Evolutionary conservation across 1,284 basidiomycete species (phyloP).

Genomic region (Tilletia indica): DNA sequence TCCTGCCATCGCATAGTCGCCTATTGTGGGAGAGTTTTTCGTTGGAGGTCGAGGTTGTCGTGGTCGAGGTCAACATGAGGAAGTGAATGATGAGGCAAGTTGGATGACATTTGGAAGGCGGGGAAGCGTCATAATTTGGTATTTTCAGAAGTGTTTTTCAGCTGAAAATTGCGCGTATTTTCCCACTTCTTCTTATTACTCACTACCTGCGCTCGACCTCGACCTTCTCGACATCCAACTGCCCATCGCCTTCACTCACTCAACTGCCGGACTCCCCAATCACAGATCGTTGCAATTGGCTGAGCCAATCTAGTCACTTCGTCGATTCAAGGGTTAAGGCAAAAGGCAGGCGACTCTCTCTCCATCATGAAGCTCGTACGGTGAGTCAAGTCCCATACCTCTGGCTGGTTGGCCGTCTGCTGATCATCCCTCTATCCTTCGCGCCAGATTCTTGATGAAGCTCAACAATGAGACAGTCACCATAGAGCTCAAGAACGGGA

Average conservation of each 20-base stretch:
- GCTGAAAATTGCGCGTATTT: too few relatives aligned
- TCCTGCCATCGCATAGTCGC: background rate
- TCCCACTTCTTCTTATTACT: too few relatives aligned
- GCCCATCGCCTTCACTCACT: too few relatives aligned
- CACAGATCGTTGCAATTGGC: background rate
- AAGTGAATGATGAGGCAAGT: too few relatives aligned
- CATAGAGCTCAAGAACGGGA: slow-evolving; percentile 96
- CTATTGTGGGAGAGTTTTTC: too few relatives aligned
- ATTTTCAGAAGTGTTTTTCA: too few relatives aligned
- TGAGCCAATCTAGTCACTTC: background rate
- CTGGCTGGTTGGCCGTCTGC: background rate
- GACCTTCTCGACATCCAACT: too few relatives aligned
- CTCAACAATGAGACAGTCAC: slow-evolving; percentile 99
- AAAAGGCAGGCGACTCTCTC: background rate
- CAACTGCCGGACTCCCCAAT: slow-evolving; percentile 12
- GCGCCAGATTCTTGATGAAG: slow-evolving; percentile 91
- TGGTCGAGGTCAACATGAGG: too few relatives aligned
- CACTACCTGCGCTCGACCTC: too few relatives aligned
- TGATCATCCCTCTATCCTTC: background rate
- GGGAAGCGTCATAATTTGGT: too few relatives aligned
- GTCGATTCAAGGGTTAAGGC: slow-evolving; percentile 16
- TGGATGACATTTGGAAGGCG: too few relatives aligned
- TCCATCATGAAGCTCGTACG: slow-evolving; percentile 55
- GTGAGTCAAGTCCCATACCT: slow-evolving; percentile 26
- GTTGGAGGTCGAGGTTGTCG: too few relatives aligned